Evolutionary conservation across 352 stramenopile genomes (phyloP), one percentile per base, ranked within the genome.

Genomic region (Pythium vanterpoolii): DNA sequence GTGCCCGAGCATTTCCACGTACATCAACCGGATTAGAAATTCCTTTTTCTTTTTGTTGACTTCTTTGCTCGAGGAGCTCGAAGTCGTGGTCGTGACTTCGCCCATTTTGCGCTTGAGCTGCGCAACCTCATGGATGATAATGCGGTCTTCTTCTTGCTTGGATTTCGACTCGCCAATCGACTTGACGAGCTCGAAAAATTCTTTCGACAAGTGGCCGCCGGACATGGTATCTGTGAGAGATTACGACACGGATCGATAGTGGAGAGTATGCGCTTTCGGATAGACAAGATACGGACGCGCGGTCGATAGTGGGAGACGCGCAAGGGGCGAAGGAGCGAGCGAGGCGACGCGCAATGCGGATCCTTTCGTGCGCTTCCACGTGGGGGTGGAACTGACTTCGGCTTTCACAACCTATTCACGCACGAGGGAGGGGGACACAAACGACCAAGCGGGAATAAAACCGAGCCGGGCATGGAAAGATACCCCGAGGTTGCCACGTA

Each of bases 131-230:
- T 95, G 85, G 54, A 95, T 78, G 67, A 99, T 98, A 67, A 99
- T 99, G 52, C 95, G 87, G 77, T 99, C 98, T 74, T 99, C 97
- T 84, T 99, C 98, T 79, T 99, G 98, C 85, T 99, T 99, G 19
- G 95, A 98, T 77, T 99, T 99, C 75, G 89, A 98, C 84, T 99
- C 98, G 57, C 98, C 98, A 68, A 99, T 99, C 27, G 96, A 97
- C 77, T 99, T 99, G 72, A 99, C 96, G 53, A 99, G 94, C 83
- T 99, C 97, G 76, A 99, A 99, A 86, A 99, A 99, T 77, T 99
- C 98, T 71, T 97, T 98, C 39, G 90, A 96, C 60, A 97, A 64
- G 60, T 96, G 87, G 30, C 83, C 77, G 71, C 87, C 86, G 70
- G 86, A 95, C 87, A 96, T 95, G 62, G 21, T 76, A 24, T 14